Evolutionary conservation across 768 basidiomycete genomes (phyloP).

Genomic region (Tricholoma flavovirens): DNA sequence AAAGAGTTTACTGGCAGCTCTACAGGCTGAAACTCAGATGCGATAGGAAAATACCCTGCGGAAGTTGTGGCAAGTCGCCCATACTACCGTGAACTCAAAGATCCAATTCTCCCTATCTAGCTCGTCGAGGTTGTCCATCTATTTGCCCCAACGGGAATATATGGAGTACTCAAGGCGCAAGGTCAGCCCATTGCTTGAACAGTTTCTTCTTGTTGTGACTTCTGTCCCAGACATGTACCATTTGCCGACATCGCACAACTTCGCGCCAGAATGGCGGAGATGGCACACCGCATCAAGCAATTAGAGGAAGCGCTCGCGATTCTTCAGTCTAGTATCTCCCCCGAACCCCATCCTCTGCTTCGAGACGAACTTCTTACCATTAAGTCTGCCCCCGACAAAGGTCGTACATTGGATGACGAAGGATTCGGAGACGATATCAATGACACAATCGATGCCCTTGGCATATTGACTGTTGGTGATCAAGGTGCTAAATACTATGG

Average conservation of each 20-base stretch:
- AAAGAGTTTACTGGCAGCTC: constrained; percentile 5
- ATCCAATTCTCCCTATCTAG: constrained; percentile 17
- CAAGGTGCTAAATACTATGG: constrained; percentile 72
- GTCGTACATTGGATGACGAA: constrained; percentile 23
- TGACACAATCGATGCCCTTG: constrained; percentile 50
- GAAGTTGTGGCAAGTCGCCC: constrained; percentile 42
- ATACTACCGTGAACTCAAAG: too few species aligned
- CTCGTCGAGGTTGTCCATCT: constrained; percentile 54
- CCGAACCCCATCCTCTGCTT: constrained; percentile 62
- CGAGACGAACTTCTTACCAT: constrained; percentile 58
- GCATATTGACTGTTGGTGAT: constrained; percentile 67
- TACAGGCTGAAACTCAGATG: constrained; percentile 57
- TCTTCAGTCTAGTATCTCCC: constrained; percentile 60
- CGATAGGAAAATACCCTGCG: constrained; percentile 56
- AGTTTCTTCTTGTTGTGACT: too few species aligned
- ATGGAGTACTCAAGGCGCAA: constrained; percentile 43
- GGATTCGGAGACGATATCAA: constrained; percentile 15
- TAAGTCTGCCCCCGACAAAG: constrained; percentile 54
- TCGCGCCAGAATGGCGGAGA: constrained; percentile 46
- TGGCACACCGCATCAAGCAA: constrained; percentile 60
- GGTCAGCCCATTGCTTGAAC: constrained; percentile 25
- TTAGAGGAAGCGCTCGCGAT: constrained; percentile 63
- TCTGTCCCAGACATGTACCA: constrained; percentile 31
- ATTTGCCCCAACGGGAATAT: constrained; percentile 62
- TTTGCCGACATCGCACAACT: constrained; percentile 59